These are phyloP conservation scores for Tricholoma sp. DNA, from an alignment of 768 basidiomycete genomes.

Conservation along the genomic window DNA sequence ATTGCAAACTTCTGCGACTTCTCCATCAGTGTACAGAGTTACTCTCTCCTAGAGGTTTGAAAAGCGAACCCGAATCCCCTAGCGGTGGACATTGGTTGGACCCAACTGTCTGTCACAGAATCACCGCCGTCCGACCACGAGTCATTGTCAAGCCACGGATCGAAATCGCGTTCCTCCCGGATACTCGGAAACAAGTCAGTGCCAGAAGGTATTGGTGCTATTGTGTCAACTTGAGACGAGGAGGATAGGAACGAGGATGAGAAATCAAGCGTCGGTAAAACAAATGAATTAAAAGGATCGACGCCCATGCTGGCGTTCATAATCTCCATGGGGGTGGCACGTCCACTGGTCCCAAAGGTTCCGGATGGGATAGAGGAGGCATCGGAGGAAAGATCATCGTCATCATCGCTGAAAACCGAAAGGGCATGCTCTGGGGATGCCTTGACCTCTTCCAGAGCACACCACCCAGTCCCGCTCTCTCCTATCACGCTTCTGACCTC, in stretches of 20 bases:
- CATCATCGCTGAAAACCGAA: conserved; percentile 19
- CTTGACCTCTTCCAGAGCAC: conserved; percentile 54
- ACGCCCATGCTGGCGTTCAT: conserved; percentile 19
- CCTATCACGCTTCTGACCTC: conserved; percentile 67
- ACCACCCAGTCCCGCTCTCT: conserved; percentile 72
- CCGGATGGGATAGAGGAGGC: conserved; percentile 25
- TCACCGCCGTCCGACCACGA: conserved; percentile 14
- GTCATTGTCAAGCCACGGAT: conserved; percentile 26
- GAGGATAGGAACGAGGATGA: conserved; percentile 42
- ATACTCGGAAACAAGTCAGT: conserved; percentile 7
- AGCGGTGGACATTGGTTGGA: conserved; percentile 25
- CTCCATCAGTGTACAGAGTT: background rate
- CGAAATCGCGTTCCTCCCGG: conserved; percentile 20
- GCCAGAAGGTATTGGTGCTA: conserved; percentile 2
- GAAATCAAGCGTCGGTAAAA: conserved; percentile 75
- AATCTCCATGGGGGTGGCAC: conserved; percentile 9
- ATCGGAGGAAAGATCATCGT: conserved; percentile 26
- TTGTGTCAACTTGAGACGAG: conserved; percentile 8
- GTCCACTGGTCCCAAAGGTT: conserved; percentile 10
- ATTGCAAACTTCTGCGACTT: no score
- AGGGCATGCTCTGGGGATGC: conserved; percentile 19
- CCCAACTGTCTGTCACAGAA: conserved; percentile 13
- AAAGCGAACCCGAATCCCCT: conserved; percentile 40
- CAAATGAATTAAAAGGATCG: conserved; percentile 63
- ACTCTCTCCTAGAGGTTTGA: conserved; percentile 19